Base-by-base conservation (phyloP, 768 basidiomycete species). In the Russula olivacea region DNA sequence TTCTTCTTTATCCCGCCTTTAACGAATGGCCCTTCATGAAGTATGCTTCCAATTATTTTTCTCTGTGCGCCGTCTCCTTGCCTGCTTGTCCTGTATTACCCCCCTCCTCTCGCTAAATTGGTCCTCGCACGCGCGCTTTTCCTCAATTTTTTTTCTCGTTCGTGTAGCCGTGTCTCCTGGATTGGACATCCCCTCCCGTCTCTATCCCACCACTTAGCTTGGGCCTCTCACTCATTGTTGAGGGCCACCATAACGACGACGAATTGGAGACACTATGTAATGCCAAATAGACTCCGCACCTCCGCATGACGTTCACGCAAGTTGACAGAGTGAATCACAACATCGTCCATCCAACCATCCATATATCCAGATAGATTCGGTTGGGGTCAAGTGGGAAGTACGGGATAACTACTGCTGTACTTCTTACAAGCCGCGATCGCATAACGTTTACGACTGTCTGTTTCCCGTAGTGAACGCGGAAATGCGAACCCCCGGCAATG, bases 111-210 rank as follows among this genome's bases (percentile, higher is more conserved):
- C 36, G 23, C 40, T 45, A 32, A 64, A 64, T 64, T 58, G 58
- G 63, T 64, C 41, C 51, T 51, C 51, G 59, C 63, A 59, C 58
- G 49, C 59, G 49, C 45, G 12, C 25, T 47, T 34, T 30, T 10
- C 47, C 36, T 45, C 55, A 17, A 19, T 55, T 15, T 15, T 40
- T 17, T 36, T 9, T 45, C 52, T 54, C 36, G 63, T 64, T 60
- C 58, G 62, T 63, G 63, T 64, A 64, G 59, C 63, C 59, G 63
- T 64, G 58, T 60, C 63, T 60, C 49, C 54, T 45, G 63, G 63
- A 64, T 60, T 43, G 48, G 63, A 64, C 58, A 60, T 59, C 38
- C 38, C 63, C 53, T 12, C 40, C 50, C 50, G 48, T 45, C 63
- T 50, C 58, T 64, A 59, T 60, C 63, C 50, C 63, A 60, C 49